phyloP scores from a whole-genome alignment of 805 yeast species.

The Starmera pachycereana region DNA sequence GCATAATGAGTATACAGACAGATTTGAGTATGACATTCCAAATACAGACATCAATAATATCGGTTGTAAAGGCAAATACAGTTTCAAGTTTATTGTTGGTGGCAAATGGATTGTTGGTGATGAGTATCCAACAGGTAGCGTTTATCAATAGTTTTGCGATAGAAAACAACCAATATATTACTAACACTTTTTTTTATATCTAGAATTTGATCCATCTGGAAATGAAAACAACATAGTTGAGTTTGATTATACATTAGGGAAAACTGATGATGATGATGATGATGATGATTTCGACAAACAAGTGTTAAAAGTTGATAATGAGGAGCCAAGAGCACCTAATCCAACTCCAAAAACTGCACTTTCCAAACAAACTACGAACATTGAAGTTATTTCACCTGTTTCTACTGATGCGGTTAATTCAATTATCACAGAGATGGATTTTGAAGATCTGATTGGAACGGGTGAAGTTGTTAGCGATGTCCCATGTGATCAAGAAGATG shows the following conservation, averaged over 20 bases:
- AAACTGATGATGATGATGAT: neutral
- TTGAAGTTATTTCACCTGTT: neutral
- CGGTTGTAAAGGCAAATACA: conserved; percentile 11
- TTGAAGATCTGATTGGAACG: no score
- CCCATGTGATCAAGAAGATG: no score
- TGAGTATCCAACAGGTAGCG: conserved; percentile 13
- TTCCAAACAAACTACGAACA: neutral
- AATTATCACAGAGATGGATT: neutral
- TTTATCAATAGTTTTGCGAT: no score
- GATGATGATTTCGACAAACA: neutral
- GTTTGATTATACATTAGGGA: conserved; percentile 6
- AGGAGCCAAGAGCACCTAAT: conserved; percentile 20
- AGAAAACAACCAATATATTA: no score
- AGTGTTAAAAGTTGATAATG: neutral
- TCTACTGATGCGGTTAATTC: neutral
- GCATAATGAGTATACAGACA: conserved; percentile 1
- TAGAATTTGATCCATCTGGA: conserved; percentile 24
- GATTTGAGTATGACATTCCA: conserved; percentile 8
- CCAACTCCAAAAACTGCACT: conserved; percentile 14
- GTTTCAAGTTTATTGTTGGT: conserved; percentile 17
- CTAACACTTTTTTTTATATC: conserved; percentile 15
- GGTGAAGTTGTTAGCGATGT: no score
- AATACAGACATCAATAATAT: conserved; percentile 1
- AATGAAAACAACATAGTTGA: conserved; percentile 28
- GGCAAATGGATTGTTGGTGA: conserved; percentile 12